phyloP scores from a whole-genome alignment of 2,329 filamentous ascomycete species.

The Malbranchea cinnamomea region DNA sequence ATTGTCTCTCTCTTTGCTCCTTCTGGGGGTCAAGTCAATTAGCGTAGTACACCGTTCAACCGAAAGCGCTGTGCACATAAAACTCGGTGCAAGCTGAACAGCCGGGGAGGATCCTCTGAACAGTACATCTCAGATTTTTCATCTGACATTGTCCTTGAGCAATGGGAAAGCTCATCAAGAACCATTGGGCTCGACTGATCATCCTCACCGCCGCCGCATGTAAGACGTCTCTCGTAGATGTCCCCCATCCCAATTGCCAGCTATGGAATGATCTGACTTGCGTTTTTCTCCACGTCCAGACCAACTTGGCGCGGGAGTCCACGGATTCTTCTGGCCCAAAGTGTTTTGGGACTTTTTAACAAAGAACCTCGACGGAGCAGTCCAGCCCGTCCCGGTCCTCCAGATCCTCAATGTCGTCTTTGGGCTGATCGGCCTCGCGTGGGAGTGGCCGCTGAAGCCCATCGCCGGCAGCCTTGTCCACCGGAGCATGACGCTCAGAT shows the following conservation, averaged over 20 bases:
- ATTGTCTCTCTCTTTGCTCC: too few relatives aligned
- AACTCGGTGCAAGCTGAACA: too few relatives aligned
- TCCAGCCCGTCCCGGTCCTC: conserved; percentile 74
- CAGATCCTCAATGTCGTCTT: conserved; percentile 82
- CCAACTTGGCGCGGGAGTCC: conserved; percentile 68
- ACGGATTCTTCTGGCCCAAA: conserved; percentile 96
- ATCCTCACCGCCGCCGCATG: conserved; percentile 69
- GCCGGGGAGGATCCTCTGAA: neutral
- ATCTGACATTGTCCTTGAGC: conserved; percentile 10
- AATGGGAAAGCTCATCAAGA: conserved; percentile 99
- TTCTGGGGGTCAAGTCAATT: too few relatives aligned
- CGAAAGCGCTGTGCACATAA: too few relatives aligned
- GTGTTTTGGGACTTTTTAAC: conserved; percentile 97
- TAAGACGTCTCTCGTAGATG: conserved; percentile 29
- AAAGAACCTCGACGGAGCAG: conserved; percentile 70
- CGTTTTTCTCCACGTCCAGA: conserved; percentile 38
- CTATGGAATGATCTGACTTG: neutral
- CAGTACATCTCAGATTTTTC: conserved; percentile 1
- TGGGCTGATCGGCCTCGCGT: conserved; percentile 61
- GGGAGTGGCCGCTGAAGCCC: conserved; percentile 77
- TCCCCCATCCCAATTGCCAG: conserved; percentile 11
- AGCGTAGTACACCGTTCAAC: too few relatives aligned
- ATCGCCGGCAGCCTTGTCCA: conserved; percentile 67
- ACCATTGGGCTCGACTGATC: conserved; percentile 95
- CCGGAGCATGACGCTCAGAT: conserved; percentile 70